phyloP scores from a whole-genome alignment of 345 rosid species.

The Durio zibethinus region DNA sequence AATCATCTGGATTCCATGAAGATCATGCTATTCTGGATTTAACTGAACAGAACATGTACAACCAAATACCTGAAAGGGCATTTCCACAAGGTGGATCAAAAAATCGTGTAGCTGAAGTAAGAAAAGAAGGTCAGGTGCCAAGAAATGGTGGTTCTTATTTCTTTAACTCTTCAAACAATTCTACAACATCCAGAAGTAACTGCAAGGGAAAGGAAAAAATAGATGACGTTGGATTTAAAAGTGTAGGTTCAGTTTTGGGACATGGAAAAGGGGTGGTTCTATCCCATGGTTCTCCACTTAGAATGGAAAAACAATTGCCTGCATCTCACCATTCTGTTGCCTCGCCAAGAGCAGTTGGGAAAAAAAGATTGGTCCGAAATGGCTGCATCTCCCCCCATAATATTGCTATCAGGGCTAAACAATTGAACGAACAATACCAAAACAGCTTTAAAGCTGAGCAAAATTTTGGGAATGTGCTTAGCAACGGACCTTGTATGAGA shows the following conservation, averaged over 20 bases:
- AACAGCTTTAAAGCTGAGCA: constrained; percentile 24
- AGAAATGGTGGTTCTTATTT: constrained; percentile 25
- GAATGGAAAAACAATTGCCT: constrained; percentile 20
- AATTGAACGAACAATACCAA: constrained; percentile 29
- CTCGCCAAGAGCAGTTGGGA: constrained; percentile 42
- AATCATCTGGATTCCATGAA: constrained; percentile 22
- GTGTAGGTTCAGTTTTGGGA: constrained; percentile 32
- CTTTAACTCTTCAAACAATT: constrained; percentile 23
- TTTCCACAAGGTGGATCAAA: constrained; percentile 26
- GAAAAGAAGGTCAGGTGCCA: constrained; percentile 24
- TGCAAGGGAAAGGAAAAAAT: constrained; percentile 70
- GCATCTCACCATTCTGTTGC: constrained; percentile 22
- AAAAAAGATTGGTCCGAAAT: constrained; percentile 72
- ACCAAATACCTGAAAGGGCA: constrained; percentile 26
- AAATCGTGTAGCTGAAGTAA: constrained; percentile 25
- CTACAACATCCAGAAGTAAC: constrained; percentile 24
- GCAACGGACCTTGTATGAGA: constrained; percentile 26
- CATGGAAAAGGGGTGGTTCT: constrained; percentile 37
- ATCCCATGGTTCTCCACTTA: constrained; percentile 30
- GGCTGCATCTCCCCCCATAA: constrained; percentile 83
- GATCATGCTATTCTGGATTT: constrained; percentile 28
- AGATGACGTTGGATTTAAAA: constrained; percentile 27
- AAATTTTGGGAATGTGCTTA: constrained; percentile 25
- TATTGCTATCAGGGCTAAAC: constrained; percentile 50
- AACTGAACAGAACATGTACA: constrained; percentile 21